Conservation (phyloP, 2,329 filamentous ascomycete genomes). For the Stagonosporopsis vannaccii region DNA sequence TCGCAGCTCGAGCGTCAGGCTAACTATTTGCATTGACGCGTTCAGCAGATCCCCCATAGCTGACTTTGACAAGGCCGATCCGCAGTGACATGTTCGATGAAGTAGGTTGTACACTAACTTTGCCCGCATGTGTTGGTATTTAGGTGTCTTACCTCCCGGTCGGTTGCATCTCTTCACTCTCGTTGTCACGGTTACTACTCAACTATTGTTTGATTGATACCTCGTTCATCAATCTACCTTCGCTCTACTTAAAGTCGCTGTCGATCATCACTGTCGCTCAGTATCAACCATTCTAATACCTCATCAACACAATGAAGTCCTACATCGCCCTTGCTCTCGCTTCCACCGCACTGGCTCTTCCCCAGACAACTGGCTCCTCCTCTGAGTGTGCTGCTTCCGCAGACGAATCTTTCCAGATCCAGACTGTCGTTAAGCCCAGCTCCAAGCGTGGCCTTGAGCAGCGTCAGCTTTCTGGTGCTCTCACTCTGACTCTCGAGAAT, state of each 20-base stretch:
- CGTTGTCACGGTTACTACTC: slow-evolving; percentile 37
- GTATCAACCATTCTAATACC: slow-evolving; percentile 15
- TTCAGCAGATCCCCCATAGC: slow-evolving; percentile 34
- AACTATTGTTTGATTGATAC: slow-evolving; percentile 40
- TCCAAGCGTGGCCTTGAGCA: slow-evolving; percentile 36
- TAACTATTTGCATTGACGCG: slow-evolving; percentile 39
- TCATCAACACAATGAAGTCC: slow-evolving; percentile 40
- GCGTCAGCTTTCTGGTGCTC: slow-evolving; percentile 50
- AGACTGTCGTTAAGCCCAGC: slow-evolving; percentile 54
- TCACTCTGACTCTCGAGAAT: slow-evolving; percentile 68
- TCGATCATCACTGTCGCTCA: slow-evolving; percentile 18
- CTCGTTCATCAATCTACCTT: slow-evolving; percentile 49
- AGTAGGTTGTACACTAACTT: slow-evolving; percentile 27
- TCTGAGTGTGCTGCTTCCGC: slow-evolving; percentile 62
- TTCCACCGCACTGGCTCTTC: slow-evolving; percentile 38
- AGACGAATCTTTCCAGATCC: slow-evolving; percentile 66
- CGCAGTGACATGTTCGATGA: slow-evolving; percentile 31
- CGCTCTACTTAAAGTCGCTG: slow-evolving; percentile 23
- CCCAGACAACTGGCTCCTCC: slow-evolving; percentile 55
- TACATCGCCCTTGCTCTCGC: slow-evolving; percentile 40
- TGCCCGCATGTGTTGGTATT: slow-evolving; percentile 33
- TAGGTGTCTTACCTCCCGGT: slow-evolving; percentile 34
- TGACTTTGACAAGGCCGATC: slow-evolving; percentile 30
- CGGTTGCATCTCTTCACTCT: slow-evolving; percentile 29
- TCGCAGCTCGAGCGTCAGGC: slow-evolving; percentile 30